Evolutionary conservation across 495 filamentous ascomycete genomes (phyloP), one percentile per base, ranked within the genome.

Genomic region (Penicillium waksmanii): DNA sequence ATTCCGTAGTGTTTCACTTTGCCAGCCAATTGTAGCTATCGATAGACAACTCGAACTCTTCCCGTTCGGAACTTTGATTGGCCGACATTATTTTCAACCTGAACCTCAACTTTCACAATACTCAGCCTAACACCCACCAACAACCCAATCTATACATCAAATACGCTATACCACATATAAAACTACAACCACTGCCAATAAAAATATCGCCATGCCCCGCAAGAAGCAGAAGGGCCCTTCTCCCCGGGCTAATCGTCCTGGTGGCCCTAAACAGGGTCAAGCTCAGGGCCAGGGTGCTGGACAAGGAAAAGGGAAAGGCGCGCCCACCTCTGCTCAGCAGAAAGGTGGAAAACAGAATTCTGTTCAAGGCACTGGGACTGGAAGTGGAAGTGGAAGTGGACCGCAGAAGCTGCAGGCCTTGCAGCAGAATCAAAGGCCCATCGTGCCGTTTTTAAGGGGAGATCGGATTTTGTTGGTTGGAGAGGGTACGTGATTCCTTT

Each of bases 391-490:
- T 35, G 23, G 15, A 42, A 58, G 21, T 35, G 23, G 15, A 42
- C 27, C 53, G 17, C 54, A 53, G 51, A 71, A 71, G 27, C 63
- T 64, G 36, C 49, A 43, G 7, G 50, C 60, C 9, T 12, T 65
- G n/a, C 68, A 66, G 27, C 42, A 47, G 34, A 69, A 84, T 63
- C 67, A 70, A 55, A 69, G 78, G 38, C 84, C 88, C 9, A 84
- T 80, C 40, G 85, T 96, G 59, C 93, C 92, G n/a, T 96, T 96
- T 75, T 71, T 78, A 19, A 80, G 82, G 21, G 71, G 77, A 51
- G 86, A 95, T 69, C 77, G 82, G 55, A 90, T 97, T 58, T 84
- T 98, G 25, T 82, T 97, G 2, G 73, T 98, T 64, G 95, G 94
- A 51, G 94, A 98, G 78, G 94, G 90, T 78, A 42, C 72, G 74